A percentile compares a stretch with the other conserved stretches of the same genome.
These are phyloP conservation scores for Globisporangium heterothallicum DNA, from an alignment of 352 stramenopile species.

Conservation along the genomic window DNA sequence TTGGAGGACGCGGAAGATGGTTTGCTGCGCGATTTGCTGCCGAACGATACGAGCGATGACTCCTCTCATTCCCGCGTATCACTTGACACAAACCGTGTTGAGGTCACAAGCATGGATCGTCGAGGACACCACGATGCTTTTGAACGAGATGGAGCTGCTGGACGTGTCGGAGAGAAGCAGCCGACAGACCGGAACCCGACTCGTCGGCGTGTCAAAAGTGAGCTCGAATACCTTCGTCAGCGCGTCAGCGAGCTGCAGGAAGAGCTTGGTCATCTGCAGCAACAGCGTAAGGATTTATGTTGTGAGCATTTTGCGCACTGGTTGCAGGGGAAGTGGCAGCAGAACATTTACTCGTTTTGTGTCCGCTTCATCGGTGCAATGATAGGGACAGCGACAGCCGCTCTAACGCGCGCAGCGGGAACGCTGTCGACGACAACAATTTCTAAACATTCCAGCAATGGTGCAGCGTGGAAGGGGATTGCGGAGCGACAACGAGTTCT, in stretches of 20 bases:
- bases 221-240: conserved; percentile 10
- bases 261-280: conserved; percentile 3
- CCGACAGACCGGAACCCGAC: conserved; percentile 4
- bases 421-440: no score
- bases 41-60: not conserved
- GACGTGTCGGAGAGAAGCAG: not conserved
- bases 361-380: not conserved
- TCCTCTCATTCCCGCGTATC: not conserved
- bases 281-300: conserved; percentile 1
- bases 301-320: not conserved
- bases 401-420: not conserved
- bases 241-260: conserved; percentile 2
- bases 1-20: not conserved
- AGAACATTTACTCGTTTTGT: no score
- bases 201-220: conserved; percentile 2
- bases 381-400: not conserved
- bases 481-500: conserved; percentile 9
- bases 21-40: conserved; percentile 1
- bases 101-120: not conserved
- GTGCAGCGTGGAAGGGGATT: conserved; percentile 12
- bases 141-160: not conserved
- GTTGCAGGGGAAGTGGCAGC: no score
- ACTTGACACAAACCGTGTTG: not conserved
- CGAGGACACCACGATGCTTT: not conserved
- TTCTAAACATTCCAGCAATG: not conserved